Percentiles rank a stretch among this genome's conserved stretches.
Conservation (phyloP, 495 filamentous ascomycete species). For the Daldinia vernicosa region DNA sequence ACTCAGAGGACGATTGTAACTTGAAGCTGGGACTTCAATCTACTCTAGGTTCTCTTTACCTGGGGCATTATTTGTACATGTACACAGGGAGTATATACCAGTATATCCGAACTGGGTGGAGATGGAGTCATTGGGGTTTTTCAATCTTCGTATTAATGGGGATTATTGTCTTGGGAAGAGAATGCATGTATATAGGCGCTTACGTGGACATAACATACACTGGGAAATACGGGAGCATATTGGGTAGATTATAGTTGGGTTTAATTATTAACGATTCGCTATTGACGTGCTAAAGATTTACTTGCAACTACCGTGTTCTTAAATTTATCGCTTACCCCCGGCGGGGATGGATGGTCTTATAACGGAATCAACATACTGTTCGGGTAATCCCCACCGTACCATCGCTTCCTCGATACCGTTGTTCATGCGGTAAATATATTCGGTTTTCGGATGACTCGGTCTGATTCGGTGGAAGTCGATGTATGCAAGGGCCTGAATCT, state of each 20-base stretch:
- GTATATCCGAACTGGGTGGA: not conserved
- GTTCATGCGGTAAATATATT: conserved; percentile 55
- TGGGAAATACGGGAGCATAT: not conserved
- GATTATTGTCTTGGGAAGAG: not conserved
- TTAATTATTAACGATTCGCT: not conserved
- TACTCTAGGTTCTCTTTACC: not conserved
- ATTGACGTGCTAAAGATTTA: not conserved
- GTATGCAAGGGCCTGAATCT: conserved; percentile 48
- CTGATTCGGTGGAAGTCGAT: conserved; percentile 44
- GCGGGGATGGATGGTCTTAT: conserved; percentile 31
- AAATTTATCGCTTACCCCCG: not conserved
- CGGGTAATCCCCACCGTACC: conserved; percentile 45
- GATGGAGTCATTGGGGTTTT: not conserved
- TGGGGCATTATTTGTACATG: not conserved
- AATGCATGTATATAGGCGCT: conserved; percentile 7
- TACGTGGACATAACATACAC: conserved; percentile 1
- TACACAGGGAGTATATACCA: not conserved
- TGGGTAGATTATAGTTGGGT: not conserved
- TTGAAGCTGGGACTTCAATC: conserved; percentile 1
- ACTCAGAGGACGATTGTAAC: not conserved
- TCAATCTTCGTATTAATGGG: not conserved
- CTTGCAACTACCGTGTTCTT: not conserved
- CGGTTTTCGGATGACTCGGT: conserved; percentile 35
- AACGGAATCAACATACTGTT: conserved; percentile 42
- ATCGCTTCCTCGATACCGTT: conserved; percentile 50